Conservation (phyloP, 2,329 filamentous ascomycete genomes). For the Canariomyces notabilis region DNA sequence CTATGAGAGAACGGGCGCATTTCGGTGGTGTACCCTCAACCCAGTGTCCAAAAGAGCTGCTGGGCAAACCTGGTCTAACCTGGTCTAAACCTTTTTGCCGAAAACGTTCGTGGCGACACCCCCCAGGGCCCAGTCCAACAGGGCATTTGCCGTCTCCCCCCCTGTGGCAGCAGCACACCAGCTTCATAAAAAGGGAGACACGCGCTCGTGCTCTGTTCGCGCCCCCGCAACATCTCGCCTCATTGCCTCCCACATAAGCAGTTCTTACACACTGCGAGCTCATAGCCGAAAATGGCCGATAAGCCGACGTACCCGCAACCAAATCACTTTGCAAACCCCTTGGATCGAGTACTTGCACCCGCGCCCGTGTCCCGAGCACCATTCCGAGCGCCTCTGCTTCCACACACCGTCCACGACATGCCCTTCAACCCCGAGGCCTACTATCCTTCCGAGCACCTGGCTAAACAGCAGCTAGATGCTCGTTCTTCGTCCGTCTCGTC, state of each 20-base stretch:
- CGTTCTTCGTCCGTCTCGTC: conserved; percentile 23
- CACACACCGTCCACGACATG: conserved; percentile 10
- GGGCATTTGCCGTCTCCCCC: conserved; percentile 1
- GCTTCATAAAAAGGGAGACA: conserved; percentile 1
- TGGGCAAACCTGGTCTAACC: neutral
- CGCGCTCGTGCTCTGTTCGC: neutral
- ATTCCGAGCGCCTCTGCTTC: neutral
- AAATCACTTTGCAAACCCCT: conserved; percentile 14
- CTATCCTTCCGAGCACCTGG: neutral
- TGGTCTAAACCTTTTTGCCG: neutral
- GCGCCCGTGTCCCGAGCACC: neutral
- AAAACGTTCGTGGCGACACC: neutral
- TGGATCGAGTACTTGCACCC: conserved; percentile 14
- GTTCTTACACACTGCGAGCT: neutral
- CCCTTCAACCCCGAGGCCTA: conserved; percentile 5
- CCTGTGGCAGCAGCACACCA: neutral
- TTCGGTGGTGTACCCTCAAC: too few species aligned
- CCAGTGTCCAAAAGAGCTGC: too few species aligned
- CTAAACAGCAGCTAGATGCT: conserved; percentile 9
- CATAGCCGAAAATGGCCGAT: conserved; percentile 15
- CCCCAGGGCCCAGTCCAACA: conserved; percentile 3
- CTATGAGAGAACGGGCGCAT: too few species aligned
- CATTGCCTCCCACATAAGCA: neutral
- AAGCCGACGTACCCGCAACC: conserved; percentile 12
- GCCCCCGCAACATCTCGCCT: neutral